Evolutionary conservation across 495 filamentous ascomycete species (phyloP).

Genomic region (Penicillium riverlandense): DNA sequence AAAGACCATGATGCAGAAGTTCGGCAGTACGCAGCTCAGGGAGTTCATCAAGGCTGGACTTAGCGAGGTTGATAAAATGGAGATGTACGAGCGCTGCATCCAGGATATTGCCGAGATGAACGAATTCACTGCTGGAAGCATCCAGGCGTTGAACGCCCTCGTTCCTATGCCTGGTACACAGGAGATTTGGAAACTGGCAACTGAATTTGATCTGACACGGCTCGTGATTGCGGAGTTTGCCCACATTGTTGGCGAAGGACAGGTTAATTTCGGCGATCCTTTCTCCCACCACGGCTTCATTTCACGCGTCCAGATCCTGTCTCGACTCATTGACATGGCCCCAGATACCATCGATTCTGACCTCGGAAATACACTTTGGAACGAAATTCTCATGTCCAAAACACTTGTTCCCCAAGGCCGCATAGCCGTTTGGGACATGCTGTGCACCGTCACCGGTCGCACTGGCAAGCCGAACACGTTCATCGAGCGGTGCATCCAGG

Average conservation of each 20-base stretch:
- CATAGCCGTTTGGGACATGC: slow-evolving; percentile 57
- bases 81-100: slow-evolving; percentile 51
- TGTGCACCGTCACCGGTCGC: slow-evolving; percentile 44
- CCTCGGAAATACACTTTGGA: slow-evolving; percentile 58
- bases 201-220: slow-evolving; percentile 44
- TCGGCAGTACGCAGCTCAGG: slow-evolving; percentile 48
- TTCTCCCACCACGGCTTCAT: slow-evolving; percentile 30
- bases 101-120: slow-evolving; percentile 51
- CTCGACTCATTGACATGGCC: slow-evolving; percentile 47
- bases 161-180: slow-evolving; percentile 36
- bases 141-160: slow-evolving; percentile 60
- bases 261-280: slow-evolving; percentile 25
- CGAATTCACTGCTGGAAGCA: slow-evolving; percentile 56
- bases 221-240: slow-evolving; percentile 46
- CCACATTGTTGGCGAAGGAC: slow-evolving; percentile 34
- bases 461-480: slow-evolving; percentile 50
- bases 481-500: slow-evolving; percentile 55
- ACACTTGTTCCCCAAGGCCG: slow-evolving; percentile 49
- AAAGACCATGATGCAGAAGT: slow-evolving; percentile 43
- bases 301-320: slow-evolving; percentile 53
- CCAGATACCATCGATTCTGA: slow-evolving; percentile 54
- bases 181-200: slow-evolving; percentile 45
- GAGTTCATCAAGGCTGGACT: slow-evolving; percentile 46
- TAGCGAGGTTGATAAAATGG: slow-evolving; percentile 37
- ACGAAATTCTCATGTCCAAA: slow-evolving; percentile 54